These are phyloP conservation scores for Uronychia binucleata DNA, from an alignment of 73 alveolate genomes.

Conservation along the genomic window DNA sequence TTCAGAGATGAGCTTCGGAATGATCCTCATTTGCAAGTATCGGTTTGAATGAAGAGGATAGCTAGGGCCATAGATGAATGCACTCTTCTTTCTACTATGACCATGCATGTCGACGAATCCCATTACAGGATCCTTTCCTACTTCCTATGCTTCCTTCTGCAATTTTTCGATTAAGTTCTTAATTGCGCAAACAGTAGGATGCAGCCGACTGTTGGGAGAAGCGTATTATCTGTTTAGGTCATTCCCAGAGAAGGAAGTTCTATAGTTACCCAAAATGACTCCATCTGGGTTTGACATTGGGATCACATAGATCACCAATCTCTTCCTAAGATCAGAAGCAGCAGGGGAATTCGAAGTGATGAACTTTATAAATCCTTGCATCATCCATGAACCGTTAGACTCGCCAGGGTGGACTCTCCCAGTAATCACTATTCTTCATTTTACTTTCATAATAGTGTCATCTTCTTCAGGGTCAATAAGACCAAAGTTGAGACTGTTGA, in stretches of 20 bases:
- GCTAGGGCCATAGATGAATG: constrained; percentile 69
- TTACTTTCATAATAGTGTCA: constrained; percentile 7
- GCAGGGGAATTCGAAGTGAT: constrained; percentile 62
- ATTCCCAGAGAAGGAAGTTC: constrained; percentile 80
- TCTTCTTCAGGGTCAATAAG: not conserved
- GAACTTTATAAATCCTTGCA: constrained; percentile 73
- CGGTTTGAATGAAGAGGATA: constrained; percentile 26
- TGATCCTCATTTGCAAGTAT: constrained; percentile 24
- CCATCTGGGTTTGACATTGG: constrained; percentile 90
- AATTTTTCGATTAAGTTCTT: constrained; percentile 61
- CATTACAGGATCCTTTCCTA: constrained; percentile 1
- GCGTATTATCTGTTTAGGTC: constrained; percentile 76
- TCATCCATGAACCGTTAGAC: constrained; percentile 69
- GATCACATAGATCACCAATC: constrained; percentile 61
- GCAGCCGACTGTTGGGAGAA: constrained; percentile 69
- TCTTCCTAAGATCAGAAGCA: constrained; percentile 72
- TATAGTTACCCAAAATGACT: constrained; percentile 74
- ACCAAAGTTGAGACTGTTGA: constrained; percentile 10
- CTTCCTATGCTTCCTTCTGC: not conserved
- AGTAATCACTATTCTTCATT: constrained; percentile 62
- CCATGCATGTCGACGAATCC: constrained; percentile 79
- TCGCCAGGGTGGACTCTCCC: constrained; percentile 87
- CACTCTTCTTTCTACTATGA: constrained; percentile 67
- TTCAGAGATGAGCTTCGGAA: constrained; percentile 35
- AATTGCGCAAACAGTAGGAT: constrained; percentile 66